Conservation (phyloP, 1,284 basidiomycete genomes). For the Ceratobasidium sp. region DNA sequence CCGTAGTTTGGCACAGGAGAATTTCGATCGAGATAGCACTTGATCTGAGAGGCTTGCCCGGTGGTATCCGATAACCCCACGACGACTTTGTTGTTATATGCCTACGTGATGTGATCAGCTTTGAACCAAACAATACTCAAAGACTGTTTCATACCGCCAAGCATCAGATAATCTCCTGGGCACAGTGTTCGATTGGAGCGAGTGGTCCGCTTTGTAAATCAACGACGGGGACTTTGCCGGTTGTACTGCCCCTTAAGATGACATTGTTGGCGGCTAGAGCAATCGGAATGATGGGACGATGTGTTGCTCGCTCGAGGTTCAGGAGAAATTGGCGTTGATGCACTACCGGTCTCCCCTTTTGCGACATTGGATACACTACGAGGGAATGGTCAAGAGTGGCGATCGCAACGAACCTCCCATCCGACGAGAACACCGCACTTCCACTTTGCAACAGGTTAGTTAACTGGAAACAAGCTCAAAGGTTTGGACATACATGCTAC, state of each 20-base stretch:
- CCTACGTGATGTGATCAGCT: background rate
- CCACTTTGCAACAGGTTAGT: background rate
- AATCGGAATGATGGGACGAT: background rate
- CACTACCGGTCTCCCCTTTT: background rate
- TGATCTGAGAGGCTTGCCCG: background rate
- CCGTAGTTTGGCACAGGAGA: background rate
- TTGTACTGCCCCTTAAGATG: background rate
- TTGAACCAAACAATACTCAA: background rate
- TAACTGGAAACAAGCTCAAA: background rate
- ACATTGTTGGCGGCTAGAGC: background rate
- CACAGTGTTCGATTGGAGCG: background rate
- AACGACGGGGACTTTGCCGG: background rate
- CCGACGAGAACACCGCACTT: background rate
- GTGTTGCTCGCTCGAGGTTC: background rate
- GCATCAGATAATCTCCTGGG: background rate
- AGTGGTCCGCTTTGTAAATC: background rate
- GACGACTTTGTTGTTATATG: background rate
- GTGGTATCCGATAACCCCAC: constrained; percentile 4
- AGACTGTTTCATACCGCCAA: background rate
- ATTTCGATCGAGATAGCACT: background rate
- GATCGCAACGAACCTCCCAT: background rate
- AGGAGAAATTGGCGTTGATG: background rate
- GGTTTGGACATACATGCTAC: background rate
- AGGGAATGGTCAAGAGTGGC: background rate
- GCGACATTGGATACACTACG: background rate